Base-by-base conservation (phyloP, 2,329 filamentous ascomycete genomes). In the Colletotrichum karsti region DNA sequence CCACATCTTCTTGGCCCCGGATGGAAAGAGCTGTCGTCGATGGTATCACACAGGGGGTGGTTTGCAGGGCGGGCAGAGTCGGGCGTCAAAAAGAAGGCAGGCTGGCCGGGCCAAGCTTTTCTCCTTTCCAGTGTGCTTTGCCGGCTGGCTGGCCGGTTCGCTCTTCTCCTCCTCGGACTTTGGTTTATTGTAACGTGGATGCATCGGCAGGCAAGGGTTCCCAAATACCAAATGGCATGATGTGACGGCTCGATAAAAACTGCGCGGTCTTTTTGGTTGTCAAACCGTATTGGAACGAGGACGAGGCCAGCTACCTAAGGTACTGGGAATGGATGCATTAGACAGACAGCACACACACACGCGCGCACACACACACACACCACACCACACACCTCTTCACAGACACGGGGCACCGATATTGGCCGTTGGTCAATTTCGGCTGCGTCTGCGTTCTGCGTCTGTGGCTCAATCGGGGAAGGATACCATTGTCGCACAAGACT, bases 401-500 rank as follows among this genome's bases (percentile, higher is more conserved):
- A n/a, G n/a, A 57, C 13, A n/a, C n/a, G 18, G 13, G 55, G 20
- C 12, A 42, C 18, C 22, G 28, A 20, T 28, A 37, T 24, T 56
- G 50, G 33, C 28, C 50, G 24, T 22, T 44, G 39, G 33, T 42
- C 41, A 54, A 33, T n/a, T n/a, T 53, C 28, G 28, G 44, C 62
- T 60, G 46, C 62, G 46, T 28, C 24, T 26, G 28, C 46, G 28
- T 30, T 12, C 56, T 58, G 44, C 54, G 42, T n/a, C 42, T 60
- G 35, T 35, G 46, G 55, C 62, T 65, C 46, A 22, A 60, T 46
- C 20, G 28, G 55, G 46, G 37, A 46, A 53, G 44, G 10, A 54
- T 54, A 7, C 37, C 55, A 44, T 60, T 15, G 62, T 61, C 22
- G 39, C 39, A 65, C 55, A 54, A 39, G 20, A n/a, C n/a, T n/a